Percentiles rank a stretch among this genome's conserved stretches.
phyloP scores from a whole-genome alignment of 2,329 filamentous ascomycete species.

The Ophiostoma ips region DNA sequence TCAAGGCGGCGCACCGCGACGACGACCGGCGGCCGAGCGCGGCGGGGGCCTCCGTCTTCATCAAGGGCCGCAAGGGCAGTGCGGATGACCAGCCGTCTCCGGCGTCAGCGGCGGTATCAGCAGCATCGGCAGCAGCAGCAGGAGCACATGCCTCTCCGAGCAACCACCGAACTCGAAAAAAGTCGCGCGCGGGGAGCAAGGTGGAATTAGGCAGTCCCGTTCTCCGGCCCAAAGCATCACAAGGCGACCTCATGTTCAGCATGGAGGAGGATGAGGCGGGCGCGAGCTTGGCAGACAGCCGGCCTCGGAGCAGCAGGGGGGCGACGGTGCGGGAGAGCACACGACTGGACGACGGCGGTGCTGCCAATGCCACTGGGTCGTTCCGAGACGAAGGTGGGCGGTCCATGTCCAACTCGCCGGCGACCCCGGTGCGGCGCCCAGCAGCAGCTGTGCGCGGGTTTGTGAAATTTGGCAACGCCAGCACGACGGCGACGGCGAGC shows the following conservation, averaged over 20 bases:
- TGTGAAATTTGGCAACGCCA: not conserved
- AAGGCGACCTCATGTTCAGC: slow-evolving; percentile 72
- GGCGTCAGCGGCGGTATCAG: not conserved
- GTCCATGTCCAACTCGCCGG: not conserved
- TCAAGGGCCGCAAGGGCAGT: slow-evolving; percentile 44
- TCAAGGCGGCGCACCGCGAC: slow-evolving; percentile 48
- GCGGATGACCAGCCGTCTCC: slow-evolving; percentile 41
- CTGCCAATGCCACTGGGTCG: not conserved
- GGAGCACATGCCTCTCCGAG: slow-evolving; percentile 21
- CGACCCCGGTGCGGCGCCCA: not conserved
- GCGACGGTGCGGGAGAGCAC: not conserved
- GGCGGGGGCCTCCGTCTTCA: slow-evolving; percentile 32
- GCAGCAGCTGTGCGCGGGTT: not conserved
- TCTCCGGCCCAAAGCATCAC: slow-evolving; percentile 53
- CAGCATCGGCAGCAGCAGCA: slow-evolving; percentile 16
- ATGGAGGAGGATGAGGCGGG: slow-evolving; percentile 67
- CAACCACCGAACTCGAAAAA: slow-evolving; percentile 32
- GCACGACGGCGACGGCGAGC: not conserved
- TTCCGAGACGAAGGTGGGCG: not conserved
- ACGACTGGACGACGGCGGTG: not conserved
- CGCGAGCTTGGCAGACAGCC: slow-evolving; percentile 13
- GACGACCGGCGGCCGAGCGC: slow-evolving; percentile 26
- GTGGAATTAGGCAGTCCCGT: slow-evolving; percentile 49
- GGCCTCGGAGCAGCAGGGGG: not conserved
- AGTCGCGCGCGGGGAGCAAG: slow-evolving; percentile 28